Evolutionary conservation across 495 filamentous ascomycete genomes (phyloP).

Genomic region (Aspergillus biplanus): DNA sequence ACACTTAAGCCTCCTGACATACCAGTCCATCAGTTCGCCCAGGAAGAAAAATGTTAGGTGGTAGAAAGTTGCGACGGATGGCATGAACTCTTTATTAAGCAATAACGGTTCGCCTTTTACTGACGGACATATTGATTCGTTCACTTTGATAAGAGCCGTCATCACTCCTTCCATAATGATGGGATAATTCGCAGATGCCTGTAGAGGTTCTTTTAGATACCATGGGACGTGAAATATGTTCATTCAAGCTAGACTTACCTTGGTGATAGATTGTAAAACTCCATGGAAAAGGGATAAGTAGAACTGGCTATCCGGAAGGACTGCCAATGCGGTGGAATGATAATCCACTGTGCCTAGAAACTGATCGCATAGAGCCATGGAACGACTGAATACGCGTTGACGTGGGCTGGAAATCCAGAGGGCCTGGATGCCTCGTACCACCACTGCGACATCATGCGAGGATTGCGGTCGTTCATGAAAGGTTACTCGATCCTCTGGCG

Average conservation of each 20-base stretch:
- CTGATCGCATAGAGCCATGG: slow-evolving; percentile 38
- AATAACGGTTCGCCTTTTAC: slow-evolving; percentile 22
- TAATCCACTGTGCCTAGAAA: slow-evolving; percentile 43
- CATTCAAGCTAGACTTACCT: slow-evolving; percentile 32
- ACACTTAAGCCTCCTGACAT: slow-evolving; percentile 44
- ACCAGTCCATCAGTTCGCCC: slow-evolving; percentile 53
- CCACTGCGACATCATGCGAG: slow-evolving; percentile 35
- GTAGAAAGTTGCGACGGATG: slow-evolving; percentile 45
- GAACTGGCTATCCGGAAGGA: slow-evolving; percentile 40
- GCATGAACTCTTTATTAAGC: slow-evolving; percentile 29
- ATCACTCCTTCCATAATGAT: slow-evolving; percentile 48
- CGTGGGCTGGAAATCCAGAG: slow-evolving; percentile 37
- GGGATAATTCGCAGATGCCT: slow-evolving; percentile 53
- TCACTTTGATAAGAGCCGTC: slow-evolving; percentile 46
- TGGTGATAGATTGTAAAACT: slow-evolving; percentile 49
- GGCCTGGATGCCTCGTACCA: slow-evolving; percentile 38
- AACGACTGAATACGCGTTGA: slow-evolving; percentile 34
- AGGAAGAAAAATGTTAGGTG: slow-evolving; percentile 51
- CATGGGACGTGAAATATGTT: not conserved
- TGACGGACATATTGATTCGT: slow-evolving; percentile 39
- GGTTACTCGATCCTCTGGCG: slow-evolving; percentile 36
- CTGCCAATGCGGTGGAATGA: slow-evolving; percentile 39
- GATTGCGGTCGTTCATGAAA: slow-evolving; percentile 41
- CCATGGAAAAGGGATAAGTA: slow-evolving; percentile 51
- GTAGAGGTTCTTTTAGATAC: slow-evolving; percentile 2